phyloP scores from a whole-genome alignment of 2,329 filamentous ascomycete species.

The Penicillium sp. region DNA sequence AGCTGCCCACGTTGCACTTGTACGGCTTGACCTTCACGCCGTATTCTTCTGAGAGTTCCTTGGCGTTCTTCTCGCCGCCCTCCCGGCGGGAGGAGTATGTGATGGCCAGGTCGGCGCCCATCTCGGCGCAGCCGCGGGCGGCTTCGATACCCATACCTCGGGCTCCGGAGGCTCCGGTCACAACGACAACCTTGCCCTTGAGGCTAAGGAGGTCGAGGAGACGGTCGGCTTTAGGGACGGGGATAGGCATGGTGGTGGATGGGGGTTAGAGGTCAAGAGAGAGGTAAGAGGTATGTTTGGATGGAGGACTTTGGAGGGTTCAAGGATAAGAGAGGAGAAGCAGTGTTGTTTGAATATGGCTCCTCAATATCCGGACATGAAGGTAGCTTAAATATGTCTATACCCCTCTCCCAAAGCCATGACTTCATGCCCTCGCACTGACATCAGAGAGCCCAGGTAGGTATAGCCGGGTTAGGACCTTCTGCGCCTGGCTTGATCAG shows the following conservation, averaged over 20 bases:
- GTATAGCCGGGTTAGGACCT: not conserved
- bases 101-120: constrained; percentile 62
- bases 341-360: not conserved
- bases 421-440: constrained; percentile 13
- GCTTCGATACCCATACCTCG: constrained; percentile 67
- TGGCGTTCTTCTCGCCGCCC: constrained; percentile 64
- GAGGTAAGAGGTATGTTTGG: not conserved
- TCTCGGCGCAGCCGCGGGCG: constrained; percentile 62
- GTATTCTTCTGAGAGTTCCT: constrained; percentile 58
- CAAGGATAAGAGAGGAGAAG: not conserved
- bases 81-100: constrained; percentile 63
- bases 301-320: too few species aligned
- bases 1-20: constrained; percentile 61
- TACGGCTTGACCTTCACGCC: constrained; percentile 66
- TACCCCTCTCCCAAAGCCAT: not conserved
- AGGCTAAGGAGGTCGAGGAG: constrained; percentile 47
- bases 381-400: not conserved
- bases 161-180: constrained; percentile 56
- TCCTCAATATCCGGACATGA: not conserved
- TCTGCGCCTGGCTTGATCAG: constrained; percentile 3
- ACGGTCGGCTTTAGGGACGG: constrained; percentile 32
- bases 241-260: constrained; percentile 37
- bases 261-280: not conserved
- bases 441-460: not conserved
- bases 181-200: constrained; percentile 47